Conservation (phyloP, 2,329 filamentous ascomycete genomes). For the Leptographium lundbergii region DNA sequence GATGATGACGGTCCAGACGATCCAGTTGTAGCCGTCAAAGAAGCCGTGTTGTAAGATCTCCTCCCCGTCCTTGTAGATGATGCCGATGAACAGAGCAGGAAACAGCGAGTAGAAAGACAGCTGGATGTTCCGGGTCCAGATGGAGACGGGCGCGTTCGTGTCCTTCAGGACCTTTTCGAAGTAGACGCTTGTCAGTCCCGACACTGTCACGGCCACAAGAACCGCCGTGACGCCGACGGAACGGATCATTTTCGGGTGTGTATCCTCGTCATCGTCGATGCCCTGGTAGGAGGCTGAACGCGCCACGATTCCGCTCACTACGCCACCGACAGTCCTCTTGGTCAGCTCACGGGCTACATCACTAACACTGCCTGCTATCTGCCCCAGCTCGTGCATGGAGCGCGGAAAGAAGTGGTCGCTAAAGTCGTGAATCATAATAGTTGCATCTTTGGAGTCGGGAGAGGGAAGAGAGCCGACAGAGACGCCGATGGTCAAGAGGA, state of each 20-base stretch:
- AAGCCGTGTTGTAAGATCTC: constrained; percentile 77
- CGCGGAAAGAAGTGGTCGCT: constrained; percentile 61
- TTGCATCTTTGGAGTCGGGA: constrained; percentile 37
- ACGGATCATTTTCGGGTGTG: constrained; percentile 53
- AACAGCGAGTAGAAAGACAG: constrained; percentile 90
- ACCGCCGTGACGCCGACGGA: constrained; percentile 70
- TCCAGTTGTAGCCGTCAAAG: constrained; percentile 86
- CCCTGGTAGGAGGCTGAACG: constrained; percentile 85
- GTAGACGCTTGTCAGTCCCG: constrained; percentile 74
- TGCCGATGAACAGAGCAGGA: constrained; percentile 73
- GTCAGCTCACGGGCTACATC: constrained; percentile 39
- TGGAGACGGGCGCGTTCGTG: constrained; percentile 57
- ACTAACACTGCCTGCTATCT: constrained; percentile 40
- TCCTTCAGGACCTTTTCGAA: constrained; percentile 90
- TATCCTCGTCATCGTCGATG: constrained; percentile 54
- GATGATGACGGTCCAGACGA: constrained; percentile 76
- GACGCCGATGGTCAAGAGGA: constrained; percentile 71
- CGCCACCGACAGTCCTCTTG: constrained; percentile 27
- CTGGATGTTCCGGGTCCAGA: constrained; percentile 94
- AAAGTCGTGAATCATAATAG: constrained; percentile 51
- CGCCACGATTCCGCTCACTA: constrained; percentile 36
- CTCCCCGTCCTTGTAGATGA: constrained; percentile 75
- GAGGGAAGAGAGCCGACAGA: constrained; percentile 73
- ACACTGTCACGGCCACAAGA: constrained; percentile 63
- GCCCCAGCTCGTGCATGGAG: constrained; percentile 64